A percentile compares a stretch with the other conserved stretches of the same genome.
phyloP scores from a whole-genome alignment of 2,329 filamentous ascomycete genomes.

The Fusarium tjaetaba region DNA sequence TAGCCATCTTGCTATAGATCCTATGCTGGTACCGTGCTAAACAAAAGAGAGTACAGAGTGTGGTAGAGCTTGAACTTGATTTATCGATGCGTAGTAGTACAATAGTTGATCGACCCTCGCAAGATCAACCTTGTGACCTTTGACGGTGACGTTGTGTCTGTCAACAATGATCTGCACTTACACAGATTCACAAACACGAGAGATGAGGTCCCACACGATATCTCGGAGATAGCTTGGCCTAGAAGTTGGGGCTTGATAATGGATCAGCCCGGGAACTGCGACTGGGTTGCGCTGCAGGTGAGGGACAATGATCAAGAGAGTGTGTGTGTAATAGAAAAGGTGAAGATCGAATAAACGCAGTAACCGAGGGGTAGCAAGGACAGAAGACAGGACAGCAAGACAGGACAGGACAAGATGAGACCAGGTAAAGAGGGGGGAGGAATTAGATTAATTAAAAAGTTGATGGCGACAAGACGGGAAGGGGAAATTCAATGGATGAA shows the following conservation, averaged over 20 bases:
- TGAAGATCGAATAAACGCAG: background rate
- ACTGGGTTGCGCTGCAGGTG: background rate
- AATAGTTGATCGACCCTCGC: constrained; percentile 2
- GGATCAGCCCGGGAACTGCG: background rate
- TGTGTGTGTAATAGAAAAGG: background rate
- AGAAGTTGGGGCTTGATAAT: constrained; percentile 1
- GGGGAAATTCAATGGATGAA: constrained; percentile 40
- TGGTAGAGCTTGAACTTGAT: constrained; percentile 5
- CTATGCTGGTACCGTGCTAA: background rate
- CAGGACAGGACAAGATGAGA: background rate
- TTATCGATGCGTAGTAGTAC: constrained; percentile 8
- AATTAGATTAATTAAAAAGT: constrained; percentile 31
- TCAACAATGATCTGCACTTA: constrained; percentile 38
- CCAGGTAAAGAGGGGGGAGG: constrained; percentile 23
- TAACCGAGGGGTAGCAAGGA: constrained; percentile 20
- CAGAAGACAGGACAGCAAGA: constrained; percentile 4
- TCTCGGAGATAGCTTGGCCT: constrained; percentile 22
- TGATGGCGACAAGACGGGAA: constrained; percentile 23
- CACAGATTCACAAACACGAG: constrained; percentile 33
- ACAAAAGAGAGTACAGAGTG: background rate
- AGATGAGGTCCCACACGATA: constrained; percentile 32
- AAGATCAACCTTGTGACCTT: constrained; percentile 20
- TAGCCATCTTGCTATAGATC: constrained; percentile 45
- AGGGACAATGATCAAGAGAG: constrained; percentile 1
- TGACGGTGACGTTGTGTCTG: constrained; percentile 26